These are phyloP conservation scores for Brassica juncea DNA, from an alignment of 345 rosid species.

Conservation along the genomic window DNA sequence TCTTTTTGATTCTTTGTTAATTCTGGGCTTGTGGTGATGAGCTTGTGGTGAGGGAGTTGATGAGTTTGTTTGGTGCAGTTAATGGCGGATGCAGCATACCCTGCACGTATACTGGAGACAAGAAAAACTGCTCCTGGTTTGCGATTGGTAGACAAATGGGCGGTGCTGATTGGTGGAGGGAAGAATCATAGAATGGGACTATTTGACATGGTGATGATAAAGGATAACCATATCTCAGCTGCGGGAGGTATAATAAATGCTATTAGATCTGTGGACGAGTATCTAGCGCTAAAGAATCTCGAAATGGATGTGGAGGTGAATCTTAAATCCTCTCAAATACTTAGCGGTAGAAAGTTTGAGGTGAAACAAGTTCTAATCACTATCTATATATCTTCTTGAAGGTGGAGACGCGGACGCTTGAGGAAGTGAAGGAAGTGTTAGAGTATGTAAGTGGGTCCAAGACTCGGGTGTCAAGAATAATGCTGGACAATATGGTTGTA, in stretches of 20 bases:
- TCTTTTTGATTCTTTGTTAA: not conserved
- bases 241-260: constrained; percentile 86
- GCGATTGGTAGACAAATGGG: constrained; percentile 96
- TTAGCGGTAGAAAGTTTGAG: not conserved
- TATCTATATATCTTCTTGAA: constrained; percentile 14
- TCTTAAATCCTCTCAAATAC: constrained; percentile 1
- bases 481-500: constrained; percentile 95
- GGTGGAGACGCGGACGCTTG: constrained; percentile 92
- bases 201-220: constrained; percentile 97
- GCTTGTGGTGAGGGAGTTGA: not conserved
- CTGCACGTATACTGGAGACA: constrained; percentile 87
- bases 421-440: constrained; percentile 77
- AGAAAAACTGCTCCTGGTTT: constrained; percentile 94
- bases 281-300: constrained; percentile 63
- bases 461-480: constrained; percentile 75
- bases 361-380: not conserved
- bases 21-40: not conserved
- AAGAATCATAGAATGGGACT: constrained; percentile 92
- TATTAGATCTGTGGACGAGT: constrained; percentile 70
- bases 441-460: constrained; percentile 55
- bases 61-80: constrained; percentile 54
- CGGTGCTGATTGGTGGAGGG: constrained; percentile 97
- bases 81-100: constrained; percentile 92
- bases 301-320: constrained; percentile 94
- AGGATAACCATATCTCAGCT: constrained; percentile 94